Evolutionary conservation across 176 grass and related monocot species (phyloP), one percentile per base, ranked within the genome.

Genomic region (Paspalum vaginatum): DNA sequence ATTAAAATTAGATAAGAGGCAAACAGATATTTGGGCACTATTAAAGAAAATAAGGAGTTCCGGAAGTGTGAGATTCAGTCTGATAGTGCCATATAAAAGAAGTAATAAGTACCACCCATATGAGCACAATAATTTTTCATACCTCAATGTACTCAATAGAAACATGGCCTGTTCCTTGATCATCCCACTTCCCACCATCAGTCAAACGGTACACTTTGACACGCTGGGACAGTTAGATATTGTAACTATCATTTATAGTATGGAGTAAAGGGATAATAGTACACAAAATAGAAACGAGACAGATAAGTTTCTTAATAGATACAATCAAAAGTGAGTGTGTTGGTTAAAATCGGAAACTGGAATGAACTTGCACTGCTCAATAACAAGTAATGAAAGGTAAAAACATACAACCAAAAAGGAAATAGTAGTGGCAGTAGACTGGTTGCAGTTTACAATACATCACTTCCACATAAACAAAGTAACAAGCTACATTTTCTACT

Each of bases 91-190:
- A 68, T 61, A 52, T 53, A 79, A 11, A 84, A 79, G 38, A 78
- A 46, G 61, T 46, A 42, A 73, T 47, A 47, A 15, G 7, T 69
- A 26, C 45, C 43, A 69, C 43, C 21, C 5, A 63, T 82, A 75
- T 4, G 26, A 14, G 61, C 24, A 24, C 48, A 80, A 27, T 55
- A 51, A 25, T 22, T 67, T 22, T 45, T 21, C 49, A 55, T 85
- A 97, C 94, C 91, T 97, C 91, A 57, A 90, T 57, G 66, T 94
- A 94, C 58, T 97, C 94, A 75, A 97, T 84, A 80, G 82, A 81
- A 81, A 97, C 91, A 65, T 97, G 91, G 18, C 94, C 94, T 76
- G 94, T 97, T 86, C 94, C 94, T 86, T 87, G 89, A 86, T 97
- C 94, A 68, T 97, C 94, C 94, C 94, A 97, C 72, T 97, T 97